A percentile compares a stretch with the other conserved stretches of the same genome.
Evolutionary conservation across 345 rosid genomes (phyloP).

Genomic region (Salix caprea): DNA sequence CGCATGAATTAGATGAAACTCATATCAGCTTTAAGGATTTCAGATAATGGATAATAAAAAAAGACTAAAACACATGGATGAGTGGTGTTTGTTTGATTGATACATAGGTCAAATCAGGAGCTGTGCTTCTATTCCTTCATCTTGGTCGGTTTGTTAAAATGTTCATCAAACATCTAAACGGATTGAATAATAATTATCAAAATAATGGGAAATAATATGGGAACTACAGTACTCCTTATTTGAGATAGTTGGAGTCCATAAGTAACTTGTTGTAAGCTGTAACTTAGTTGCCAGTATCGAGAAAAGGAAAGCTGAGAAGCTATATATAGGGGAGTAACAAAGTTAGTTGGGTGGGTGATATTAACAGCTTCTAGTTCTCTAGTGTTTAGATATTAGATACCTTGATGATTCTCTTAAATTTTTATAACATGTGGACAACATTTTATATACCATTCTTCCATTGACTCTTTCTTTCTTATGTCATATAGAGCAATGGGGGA

Average conservation of each 20-base stretch:
- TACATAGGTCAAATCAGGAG: no score
- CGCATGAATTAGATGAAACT: no score
- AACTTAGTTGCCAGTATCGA: neutral
- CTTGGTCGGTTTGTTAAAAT: no score
- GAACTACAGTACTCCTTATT: neutral
- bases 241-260: neutral
- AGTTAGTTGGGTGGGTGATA: neutral
- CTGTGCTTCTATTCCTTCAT: no score
- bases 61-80: no score
- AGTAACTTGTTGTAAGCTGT: neutral
- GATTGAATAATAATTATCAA: neutral
- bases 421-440: neutral
- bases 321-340: neutral
- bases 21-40: no score
- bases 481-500: conserved; percentile 82
- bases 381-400: neutral
- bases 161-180: no score
- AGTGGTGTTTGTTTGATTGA: no score
- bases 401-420: neutral
- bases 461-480: conserved; percentile 1
- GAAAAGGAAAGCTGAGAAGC: neutral
- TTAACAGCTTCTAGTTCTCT: neutral
- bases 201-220: neutral
- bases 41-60: no score
- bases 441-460: neutral